Evolutionary conservation across 2,329 filamentous ascomycete genomes (phyloP).

Genomic region (Parafenestella ontariensis): DNA sequence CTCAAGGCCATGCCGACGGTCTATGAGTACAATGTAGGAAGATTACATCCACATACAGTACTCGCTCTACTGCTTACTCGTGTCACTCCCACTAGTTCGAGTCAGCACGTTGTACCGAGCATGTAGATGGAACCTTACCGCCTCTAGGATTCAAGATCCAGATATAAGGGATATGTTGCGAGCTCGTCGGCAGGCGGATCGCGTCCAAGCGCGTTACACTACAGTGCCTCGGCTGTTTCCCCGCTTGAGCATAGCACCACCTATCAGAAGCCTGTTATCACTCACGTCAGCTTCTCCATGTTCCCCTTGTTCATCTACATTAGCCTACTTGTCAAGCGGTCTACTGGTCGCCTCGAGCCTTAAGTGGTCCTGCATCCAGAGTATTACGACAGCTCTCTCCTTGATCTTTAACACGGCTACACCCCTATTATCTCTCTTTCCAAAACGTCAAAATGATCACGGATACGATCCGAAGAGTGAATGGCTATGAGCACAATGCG

Average conservation of each 20-base stretch:
- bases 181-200: background rate
- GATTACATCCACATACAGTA: too few relatives aligned
- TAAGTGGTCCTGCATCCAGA: background rate
- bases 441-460: conserved; percentile 29
- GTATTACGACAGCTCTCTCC: background rate
- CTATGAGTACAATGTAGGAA: too few relatives aligned
- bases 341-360: background rate
- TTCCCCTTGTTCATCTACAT: background rate
- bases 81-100: too few relatives aligned
- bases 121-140: too few relatives aligned
- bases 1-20: too few relatives aligned
- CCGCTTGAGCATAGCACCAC: background rate
- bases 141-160: background rate
- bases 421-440: background rate
- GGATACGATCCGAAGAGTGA: conserved; percentile 46
- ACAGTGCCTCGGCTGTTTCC: too few relatives aligned
- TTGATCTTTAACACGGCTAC: background rate
- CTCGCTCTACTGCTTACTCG: too few relatives aligned
- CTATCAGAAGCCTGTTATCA: background rate
- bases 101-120: too few relatives aligned
- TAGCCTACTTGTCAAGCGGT: too few relatives aligned
- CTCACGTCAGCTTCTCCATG: background rate
- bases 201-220: too few relatives aligned
- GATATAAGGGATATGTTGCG: background rate
- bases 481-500: conserved; percentile 48